Evolutionary conservation across 2,329 filamentous ascomycete species (phyloP), one percentile per base, ranked within the genome.

Genomic region (Colletotrichum paranaense): DNA sequence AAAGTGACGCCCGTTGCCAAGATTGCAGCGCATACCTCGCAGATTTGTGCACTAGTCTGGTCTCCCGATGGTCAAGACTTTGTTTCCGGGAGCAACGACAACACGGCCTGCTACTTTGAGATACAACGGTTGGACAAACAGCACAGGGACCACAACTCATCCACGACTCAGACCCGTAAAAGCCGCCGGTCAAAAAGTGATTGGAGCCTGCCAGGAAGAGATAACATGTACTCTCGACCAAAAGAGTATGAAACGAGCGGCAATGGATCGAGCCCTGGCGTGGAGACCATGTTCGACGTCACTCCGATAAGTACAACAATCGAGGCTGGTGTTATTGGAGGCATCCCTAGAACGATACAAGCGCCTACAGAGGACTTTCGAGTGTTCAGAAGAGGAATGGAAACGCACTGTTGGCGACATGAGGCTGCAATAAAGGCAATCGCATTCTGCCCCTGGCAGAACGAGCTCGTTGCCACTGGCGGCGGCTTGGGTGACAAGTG

Each of bases 401-500:
- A 93, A 78, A 92, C 89, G 77, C 91, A 97, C 80, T 89, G 89
- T 38, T 97, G 95, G 90, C 82, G 87, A 12, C 95, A 99, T 80
- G 91, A 91, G 30, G 96, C 96, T 0, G 97, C 97, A 2, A 94
- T 98, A 76, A 99, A 99, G 82, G 97, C 97, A 38, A 97, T 98
- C 77, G 95, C 97, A 2, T 98, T 98, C 82, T 97, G 96, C 75
- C 96, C 97, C 0, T 99, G 95, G 96, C 93, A 96, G 69, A 90
- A 93, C 28, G 93, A 93, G 4, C 88, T 99, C 5, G 84, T 99
- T 52, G 97, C 97, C 16, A 97, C 96, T 1, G 95, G 97, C 3
- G 96, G 97, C 52, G 97, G 97, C 28, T 96, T 94, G 58, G 97
- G 97, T 78, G 96, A 99, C 84, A 94, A 95, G 78, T 95, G 95